Evolutionary conservation across 805 yeast species (phyloP), one percentile per base, ranked within the genome.

Genomic region (Lipomyces yamanashiensis): DNA sequence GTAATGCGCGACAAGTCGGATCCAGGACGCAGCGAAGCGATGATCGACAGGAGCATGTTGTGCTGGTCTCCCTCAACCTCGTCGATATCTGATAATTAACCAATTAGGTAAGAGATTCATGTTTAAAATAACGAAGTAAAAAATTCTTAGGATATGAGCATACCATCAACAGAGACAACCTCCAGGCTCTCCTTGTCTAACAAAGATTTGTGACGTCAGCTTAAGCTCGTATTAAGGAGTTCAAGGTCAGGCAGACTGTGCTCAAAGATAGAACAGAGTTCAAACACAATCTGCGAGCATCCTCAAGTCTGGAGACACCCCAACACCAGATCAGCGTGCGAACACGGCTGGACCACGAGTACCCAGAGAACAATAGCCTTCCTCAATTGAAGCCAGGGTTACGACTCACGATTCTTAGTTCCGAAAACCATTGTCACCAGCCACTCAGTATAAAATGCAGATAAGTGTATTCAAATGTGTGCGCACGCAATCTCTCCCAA

Each of bases 41-140:
- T 95, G 63, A 93, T 90, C 15, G 93, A 91, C 81, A 90, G 80
- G 60, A 93, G 79, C 56, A 93, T 92, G 58, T 87, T 88, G 75
- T 92, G 96, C 33, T 92, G 92, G 63, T 92, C 92, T 59, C 85
- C 92, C 73, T 92, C 98, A 47, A 92, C 86, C 74, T 92, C 98
- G 76, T 95, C 98, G 54, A 91, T 83, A 74, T 92, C 98, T 65
- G 36, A 9, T 23, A 19, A 37, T 9, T 15, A 37, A 19, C 34
- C 12, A 43, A 51, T 54, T 33, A 56, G 53, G 2, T 15, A 33
- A 5, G 21, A 7, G 19, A 7, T 34, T 15, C 28, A 41, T 7
- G 17, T 23, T 12, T 9, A 7, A 43, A 40, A 13, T n/a, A 23
- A 53, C 43, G 19, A 7, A 28, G 19, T 15, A n/a, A 40, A 10